These are phyloP conservation scores for Penicillium dipodomyicola DNA, from an alignment of 495 filamentous ascomycete genomes.

Conservation along the genomic window DNA sequence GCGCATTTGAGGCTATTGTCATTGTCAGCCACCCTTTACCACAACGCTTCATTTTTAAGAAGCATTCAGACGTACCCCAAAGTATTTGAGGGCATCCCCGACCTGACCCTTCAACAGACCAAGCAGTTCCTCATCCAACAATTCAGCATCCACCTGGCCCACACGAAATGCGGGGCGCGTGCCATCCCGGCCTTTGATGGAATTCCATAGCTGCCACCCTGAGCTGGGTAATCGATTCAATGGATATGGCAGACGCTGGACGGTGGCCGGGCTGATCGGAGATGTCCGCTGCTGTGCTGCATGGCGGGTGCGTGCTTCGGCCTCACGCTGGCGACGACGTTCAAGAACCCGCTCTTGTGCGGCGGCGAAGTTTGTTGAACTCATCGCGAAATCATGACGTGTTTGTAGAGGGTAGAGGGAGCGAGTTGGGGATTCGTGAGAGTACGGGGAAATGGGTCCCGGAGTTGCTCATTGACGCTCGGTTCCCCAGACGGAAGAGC, in stretches of 20 bases:
- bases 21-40: slow-evolving; percentile 4
- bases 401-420: slow-evolving; percentile 8
- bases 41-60: background rate
- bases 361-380: slow-evolving; percentile 73
- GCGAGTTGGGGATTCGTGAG: background rate
- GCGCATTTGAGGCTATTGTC: slow-evolving; percentile 52
- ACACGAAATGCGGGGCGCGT: slow-evolving; percentile 86
- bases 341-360: slow-evolving; percentile 81
- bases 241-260: slow-evolving; percentile 63
- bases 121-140: slow-evolving; percentile 92
- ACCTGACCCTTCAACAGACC: slow-evolving; percentile 82
- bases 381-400: slow-evolving; percentile 56
- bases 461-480: slow-evolving; percentile 20
- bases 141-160: slow-evolving; percentile 92
- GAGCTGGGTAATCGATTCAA: slow-evolving; percentile 57
- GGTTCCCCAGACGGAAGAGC: slow-evolving; percentile 38
- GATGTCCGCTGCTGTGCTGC: slow-evolving; percentile 57
- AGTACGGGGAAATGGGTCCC: slow-evolving; percentile 15
- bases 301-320: slow-evolving; percentile 54
- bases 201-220: slow-evolving; percentile 63
- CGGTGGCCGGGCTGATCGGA: slow-evolving; percentile 48
- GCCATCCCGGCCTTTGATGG: slow-evolving; percentile 70
- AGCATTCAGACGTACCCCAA: slow-evolving; percentile 51
- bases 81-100: slow-evolving; percentile 85
- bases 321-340: slow-evolving; percentile 70